These are phyloP conservation scores for Lecanicillium sp. DNA, from an alignment of 2,329 filamentous ascomycete genomes.

Conservation along the genomic window DNA sequence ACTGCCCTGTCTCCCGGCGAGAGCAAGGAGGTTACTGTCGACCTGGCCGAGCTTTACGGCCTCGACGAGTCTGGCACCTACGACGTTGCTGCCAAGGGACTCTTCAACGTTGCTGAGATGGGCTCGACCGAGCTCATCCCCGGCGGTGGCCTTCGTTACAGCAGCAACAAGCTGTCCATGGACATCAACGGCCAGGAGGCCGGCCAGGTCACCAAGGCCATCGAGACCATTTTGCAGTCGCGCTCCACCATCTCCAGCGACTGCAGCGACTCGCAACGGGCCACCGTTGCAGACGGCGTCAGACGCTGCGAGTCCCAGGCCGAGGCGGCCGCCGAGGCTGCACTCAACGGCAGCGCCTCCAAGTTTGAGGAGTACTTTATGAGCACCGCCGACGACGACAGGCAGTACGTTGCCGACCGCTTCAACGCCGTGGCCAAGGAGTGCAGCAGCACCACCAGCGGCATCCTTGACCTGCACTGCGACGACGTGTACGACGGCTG, in stretches of 20 bases:
- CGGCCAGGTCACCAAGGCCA: conserved; percentile 2
- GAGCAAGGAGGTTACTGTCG: conserved; percentile 5
- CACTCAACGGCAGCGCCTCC: conserved; percentile 1
- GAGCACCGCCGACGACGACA: background rate
- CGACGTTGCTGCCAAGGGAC: background rate
- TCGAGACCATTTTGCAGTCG: background rate
- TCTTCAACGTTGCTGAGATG: conserved; percentile 1
- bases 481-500: conserved; percentile 2
- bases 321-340: conserved; percentile 2
- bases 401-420: conserved; percentile 1
- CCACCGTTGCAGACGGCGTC: background rate
- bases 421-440: conserved; percentile 4
- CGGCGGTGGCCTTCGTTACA: background rate
- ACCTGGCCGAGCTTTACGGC: conserved; percentile 3
- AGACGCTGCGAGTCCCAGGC: background rate
- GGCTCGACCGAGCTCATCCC: conserved; percentile 2
- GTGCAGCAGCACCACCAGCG: conserved; percentile 3
- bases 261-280: background rate
- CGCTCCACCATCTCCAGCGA: conserved; percentile 3
- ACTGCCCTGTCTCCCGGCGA: conserved; percentile 2
- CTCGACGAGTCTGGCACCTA: conserved; percentile 19
- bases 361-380: conserved; percentile 6
- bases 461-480: conserved; percentile 2
- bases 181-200: background rate
- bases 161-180: background rate